phyloP scores from a whole-genome alignment of 306 rosid species.

The Betula pendula region DNA sequence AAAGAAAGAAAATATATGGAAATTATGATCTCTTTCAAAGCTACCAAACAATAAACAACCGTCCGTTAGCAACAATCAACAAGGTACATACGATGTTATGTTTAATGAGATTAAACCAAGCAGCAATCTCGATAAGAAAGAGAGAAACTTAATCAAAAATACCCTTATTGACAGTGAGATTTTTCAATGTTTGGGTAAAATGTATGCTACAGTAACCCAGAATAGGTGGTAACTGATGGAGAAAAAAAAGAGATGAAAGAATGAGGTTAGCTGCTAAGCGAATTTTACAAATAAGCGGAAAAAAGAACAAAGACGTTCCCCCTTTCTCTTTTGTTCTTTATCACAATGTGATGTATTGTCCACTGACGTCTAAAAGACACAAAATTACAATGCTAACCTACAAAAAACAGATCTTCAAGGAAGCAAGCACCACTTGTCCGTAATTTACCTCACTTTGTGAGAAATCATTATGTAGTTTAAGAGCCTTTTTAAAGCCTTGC shows the following conservation, averaged over 20 bases:
- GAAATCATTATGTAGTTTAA: conserved; percentile 77
- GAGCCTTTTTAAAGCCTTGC: conserved; percentile 78
- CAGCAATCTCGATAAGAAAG: no score
- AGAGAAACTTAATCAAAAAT: neutral
- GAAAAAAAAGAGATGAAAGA: neutral
- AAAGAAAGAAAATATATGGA: neutral
- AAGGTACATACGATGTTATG: neutral
- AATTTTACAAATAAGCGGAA: neutral
- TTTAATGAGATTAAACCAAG: no score
- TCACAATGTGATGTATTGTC: neutral
- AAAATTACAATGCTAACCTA: conserved; percentile 15
- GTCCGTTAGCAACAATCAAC: neutral
- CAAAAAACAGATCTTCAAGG: neutral
- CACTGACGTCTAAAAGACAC: neutral
- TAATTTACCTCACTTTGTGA: conserved; percentile 45
- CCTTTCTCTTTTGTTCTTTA: conserved; percentile 24
- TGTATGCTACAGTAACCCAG: neutral
- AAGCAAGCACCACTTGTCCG: conserved; percentile 9
- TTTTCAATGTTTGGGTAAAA: neutral
- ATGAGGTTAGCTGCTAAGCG: neutral
- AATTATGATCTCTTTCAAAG: neutral
- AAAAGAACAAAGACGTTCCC: neutral
- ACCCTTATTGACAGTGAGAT: neutral
- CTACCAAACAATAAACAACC: neutral
- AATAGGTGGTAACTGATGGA: neutral